A percentile compares a stretch with the other conserved stretches of the same genome.
Conservation (phyloP, 2,329 filamentous ascomycete species). For the Atkinsonella hypoxylon region DNA sequence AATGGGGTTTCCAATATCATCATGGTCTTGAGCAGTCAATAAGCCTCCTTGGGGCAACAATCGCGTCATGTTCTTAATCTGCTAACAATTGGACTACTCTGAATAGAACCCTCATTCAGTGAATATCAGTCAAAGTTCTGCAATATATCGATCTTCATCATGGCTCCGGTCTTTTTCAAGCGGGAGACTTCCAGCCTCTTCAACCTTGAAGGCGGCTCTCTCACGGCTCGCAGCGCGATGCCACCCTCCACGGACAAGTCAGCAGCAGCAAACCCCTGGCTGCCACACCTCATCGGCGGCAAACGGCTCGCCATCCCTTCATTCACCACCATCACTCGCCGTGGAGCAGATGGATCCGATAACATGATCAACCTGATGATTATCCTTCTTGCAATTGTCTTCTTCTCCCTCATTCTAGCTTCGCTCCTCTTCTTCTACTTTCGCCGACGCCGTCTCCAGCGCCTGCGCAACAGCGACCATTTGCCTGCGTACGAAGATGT, state of each 20-base stretch:
- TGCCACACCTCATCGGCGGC: constrained; percentile 5
- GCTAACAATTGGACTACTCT: constrained; percentile 2
- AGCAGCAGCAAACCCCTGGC: constrained; percentile 7
- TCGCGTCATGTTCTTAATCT: background rate
- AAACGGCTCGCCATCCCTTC: constrained; percentile 6
- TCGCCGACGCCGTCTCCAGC: constrained; percentile 42
- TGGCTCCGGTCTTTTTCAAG: constrained; percentile 8
- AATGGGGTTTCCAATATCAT: background rate
- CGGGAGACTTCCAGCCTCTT: background rate
- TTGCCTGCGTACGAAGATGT: constrained; percentile 59
- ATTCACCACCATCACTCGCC: constrained; percentile 6
- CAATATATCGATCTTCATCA: background rate
- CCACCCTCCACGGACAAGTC: constrained; percentile 1
- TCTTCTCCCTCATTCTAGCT: constrained; percentile 57
- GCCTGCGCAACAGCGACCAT: constrained; percentile 34
- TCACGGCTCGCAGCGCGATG: constrained; percentile 8
- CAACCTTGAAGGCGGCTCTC: constrained; percentile 1
- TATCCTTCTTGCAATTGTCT: constrained; percentile 63
- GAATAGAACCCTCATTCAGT: constrained; percentile 9
- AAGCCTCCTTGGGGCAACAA: background rate
- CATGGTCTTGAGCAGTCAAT: background rate
- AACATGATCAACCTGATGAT: constrained; percentile 68
- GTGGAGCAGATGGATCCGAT: constrained; percentile 33
- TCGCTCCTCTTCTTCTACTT: constrained; percentile 62
- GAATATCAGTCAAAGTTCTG: constrained; percentile 3